Evolutionary conservation across 768 basidiomycete species (phyloP).

Genomic region (Amanita polypyramis): DNA sequence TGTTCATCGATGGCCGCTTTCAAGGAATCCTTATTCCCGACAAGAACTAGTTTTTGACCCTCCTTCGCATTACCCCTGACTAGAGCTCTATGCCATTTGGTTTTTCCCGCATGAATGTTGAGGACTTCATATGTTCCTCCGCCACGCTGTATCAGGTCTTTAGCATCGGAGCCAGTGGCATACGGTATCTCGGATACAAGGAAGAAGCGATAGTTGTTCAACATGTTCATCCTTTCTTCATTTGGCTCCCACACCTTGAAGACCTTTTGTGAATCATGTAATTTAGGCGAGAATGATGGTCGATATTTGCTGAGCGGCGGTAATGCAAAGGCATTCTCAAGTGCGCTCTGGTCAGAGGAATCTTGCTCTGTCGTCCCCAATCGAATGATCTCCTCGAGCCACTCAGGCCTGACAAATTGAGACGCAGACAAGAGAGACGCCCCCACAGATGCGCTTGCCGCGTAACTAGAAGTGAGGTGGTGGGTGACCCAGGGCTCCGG

Average conservation of each 20-base stretch:
- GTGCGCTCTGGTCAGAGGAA: constrained; percentile 21
- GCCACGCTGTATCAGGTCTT: constrained; percentile 45
- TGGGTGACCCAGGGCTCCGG: constrained; percentile 45
- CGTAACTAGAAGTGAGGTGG: constrained; percentile 44
- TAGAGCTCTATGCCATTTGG: constrained; percentile 42
- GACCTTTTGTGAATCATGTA: constrained; percentile 37
- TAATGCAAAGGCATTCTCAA: constrained; percentile 42
- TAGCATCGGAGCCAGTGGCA: constrained; percentile 36
- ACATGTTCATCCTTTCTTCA: constrained; percentile 47
- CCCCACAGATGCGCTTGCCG: constrained; percentile 38
- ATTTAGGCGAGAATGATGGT: constrained; percentile 42
- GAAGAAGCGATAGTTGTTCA: constrained; percentile 45
- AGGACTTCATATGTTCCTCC: constrained; percentile 57
- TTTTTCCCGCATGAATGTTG: constrained; percentile 35
- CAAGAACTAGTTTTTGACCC: constrained; percentile 36
- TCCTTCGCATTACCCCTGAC: constrained; percentile 41
- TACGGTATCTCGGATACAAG: constrained; percentile 46
- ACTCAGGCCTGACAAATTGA: constrained; percentile 54
- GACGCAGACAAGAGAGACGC: constrained; percentile 49
- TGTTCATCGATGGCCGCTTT: constrained; percentile 39
- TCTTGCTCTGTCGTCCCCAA: constrained; percentile 29
- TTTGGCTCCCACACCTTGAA: constrained; percentile 59
- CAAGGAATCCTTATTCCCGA: constrained; percentile 40
- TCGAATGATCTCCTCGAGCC: constrained; percentile 52
- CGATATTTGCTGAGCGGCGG: constrained; percentile 46